Conservation (phyloP, 2,329 filamentous ascomycete genomes). For the Fusarium nurragi region DNA sequence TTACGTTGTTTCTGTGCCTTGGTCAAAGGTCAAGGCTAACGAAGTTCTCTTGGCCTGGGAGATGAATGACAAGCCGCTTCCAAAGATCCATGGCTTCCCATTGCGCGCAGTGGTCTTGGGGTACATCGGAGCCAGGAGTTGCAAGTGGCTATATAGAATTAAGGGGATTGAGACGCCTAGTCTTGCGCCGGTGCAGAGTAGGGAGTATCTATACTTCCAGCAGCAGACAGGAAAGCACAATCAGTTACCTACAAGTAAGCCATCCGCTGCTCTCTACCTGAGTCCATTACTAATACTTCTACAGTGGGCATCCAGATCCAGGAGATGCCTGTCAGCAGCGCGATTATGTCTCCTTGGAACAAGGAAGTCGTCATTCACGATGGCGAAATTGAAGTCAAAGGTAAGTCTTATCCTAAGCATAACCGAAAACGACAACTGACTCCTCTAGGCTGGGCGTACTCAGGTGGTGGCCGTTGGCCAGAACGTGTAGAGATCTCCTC, state of each 20-base stretch:
- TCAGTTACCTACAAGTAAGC: conserved; percentile 58
- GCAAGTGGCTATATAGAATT: conserved; percentile 71
- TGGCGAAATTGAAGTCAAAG: conserved; percentile 59
- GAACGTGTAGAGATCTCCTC: conserved; percentile 70
- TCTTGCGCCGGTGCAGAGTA: conserved; percentile 68
- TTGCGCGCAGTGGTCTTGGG: conserved; percentile 70
- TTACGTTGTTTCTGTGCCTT: conserved; percentile 74
- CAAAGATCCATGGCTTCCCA: conserved; percentile 73
- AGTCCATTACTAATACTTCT: neutral
- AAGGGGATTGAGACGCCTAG: conserved; percentile 67
- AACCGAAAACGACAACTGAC: accelerated
- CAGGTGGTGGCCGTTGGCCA: conserved; percentile 66
- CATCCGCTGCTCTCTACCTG: accelerated
- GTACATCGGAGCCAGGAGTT: conserved; percentile 71
- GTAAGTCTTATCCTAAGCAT: accelerated
- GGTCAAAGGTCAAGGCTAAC: conserved; percentile 71
- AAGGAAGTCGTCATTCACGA: conserved; percentile 69
- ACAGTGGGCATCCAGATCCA: conserved; percentile 69
- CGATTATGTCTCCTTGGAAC: conserved; percentile 70
- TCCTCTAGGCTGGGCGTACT: conserved; percentile 67
- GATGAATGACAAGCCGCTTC: conserved; percentile 73
- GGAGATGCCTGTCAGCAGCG: conserved; percentile 75
- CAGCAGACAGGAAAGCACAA: conserved; percentile 76
- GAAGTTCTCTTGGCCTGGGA: conserved; percentile 76
- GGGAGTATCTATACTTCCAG: conserved; percentile 74